Evolutionary conservation across 1,284 basidiomycete genomes (phyloP).

Genomic region (Athelia sp.): DNA sequence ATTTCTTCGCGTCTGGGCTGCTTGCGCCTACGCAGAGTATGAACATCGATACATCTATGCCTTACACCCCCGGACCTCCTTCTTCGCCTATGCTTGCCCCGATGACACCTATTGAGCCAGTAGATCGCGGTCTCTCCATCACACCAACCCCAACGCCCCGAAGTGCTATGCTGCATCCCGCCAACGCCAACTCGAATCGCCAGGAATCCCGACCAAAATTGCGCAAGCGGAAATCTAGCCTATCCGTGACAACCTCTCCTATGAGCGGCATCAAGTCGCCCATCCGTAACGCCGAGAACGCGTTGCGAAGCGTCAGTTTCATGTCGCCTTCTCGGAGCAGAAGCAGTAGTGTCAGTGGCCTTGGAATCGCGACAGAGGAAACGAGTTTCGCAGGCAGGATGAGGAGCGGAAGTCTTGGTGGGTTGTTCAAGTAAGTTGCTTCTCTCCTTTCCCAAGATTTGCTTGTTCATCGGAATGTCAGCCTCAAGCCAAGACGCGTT

Average conservation of each 20-base stretch:
- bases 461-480: constrained; percentile 5
- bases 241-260: constrained; percentile 40
- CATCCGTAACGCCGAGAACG: constrained; percentile 36
- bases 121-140: constrained; percentile 14
- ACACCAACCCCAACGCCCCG: constrained; percentile 10
- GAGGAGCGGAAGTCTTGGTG: constrained; percentile 43
- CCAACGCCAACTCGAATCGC: constrained; percentile 6
- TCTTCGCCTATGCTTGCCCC: constrained; percentile 29
- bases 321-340: constrained; percentile 32
- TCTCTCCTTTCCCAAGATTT: background rate
- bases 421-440: constrained; percentile 27
- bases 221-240: constrained; percentile 50
- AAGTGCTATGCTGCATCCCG: background rate
- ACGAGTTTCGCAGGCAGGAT: constrained; percentile 39
- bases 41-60: constrained; percentile 8
- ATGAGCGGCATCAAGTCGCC: constrained; percentile 50
- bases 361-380: constrained; percentile 20
- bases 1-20: constrained; percentile 58
- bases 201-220: constrained; percentile 23
- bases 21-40: constrained; percentile 35
- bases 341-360: constrained; percentile 32
- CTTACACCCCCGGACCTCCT: constrained; percentile 23
- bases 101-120: constrained; percentile 30
- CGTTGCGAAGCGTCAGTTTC: constrained; percentile 37
- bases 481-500: constrained; percentile 24